phyloP scores from a whole-genome alignment of 2,329 filamentous ascomycete genomes.

The Sarocladium oryzae region DNA sequence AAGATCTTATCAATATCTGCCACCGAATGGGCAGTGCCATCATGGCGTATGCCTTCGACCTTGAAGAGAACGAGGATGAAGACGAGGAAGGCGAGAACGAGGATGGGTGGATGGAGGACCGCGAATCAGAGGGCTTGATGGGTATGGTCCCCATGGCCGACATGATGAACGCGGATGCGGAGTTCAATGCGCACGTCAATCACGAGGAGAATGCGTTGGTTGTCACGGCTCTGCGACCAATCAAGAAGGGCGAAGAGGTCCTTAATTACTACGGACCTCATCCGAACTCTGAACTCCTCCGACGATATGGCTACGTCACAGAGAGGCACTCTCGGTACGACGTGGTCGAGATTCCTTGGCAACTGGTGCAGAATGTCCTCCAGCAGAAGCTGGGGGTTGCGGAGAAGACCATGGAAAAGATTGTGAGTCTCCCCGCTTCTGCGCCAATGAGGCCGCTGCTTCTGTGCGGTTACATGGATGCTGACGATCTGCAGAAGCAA shows the following conservation, averaged over 20 bases:
- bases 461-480: neutral
- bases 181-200: slow-evolving; percentile 65
- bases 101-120: slow-evolving; percentile 61
- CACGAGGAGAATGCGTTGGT: slow-evolving; percentile 51
- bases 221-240: slow-evolving; percentile 64
- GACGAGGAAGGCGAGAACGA: slow-evolving; percentile 52
- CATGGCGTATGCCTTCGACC: slow-evolving; percentile 90
- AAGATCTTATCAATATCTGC: slow-evolving; percentile 45
- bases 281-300: slow-evolving; percentile 72
- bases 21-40: slow-evolving; percentile 83
- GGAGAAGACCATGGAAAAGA: slow-evolving; percentile 31
- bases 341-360: slow-evolving; percentile 70
- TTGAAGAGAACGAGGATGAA: slow-evolving; percentile 53
- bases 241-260: slow-evolving; percentile 67
- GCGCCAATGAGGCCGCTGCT: neutral
- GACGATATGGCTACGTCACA: slow-evolving; percentile 85
- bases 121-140: slow-evolving; percentile 53
- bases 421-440: slow-evolving; percentile 13
- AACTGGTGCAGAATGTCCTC: slow-evolving; percentile 44
- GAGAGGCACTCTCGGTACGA: slow-evolving; percentile 71
- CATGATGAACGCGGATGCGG: slow-evolving; percentile 80
- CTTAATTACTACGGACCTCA: slow-evolving; percentile 87
- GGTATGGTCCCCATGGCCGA: slow-evolving; percentile 91
- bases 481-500: neutral
- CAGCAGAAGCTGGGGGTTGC: slow-evolving; percentile 31